Conservation (phyloP, 345 rosid species). For the Eucalyptus melliodora region DNA sequence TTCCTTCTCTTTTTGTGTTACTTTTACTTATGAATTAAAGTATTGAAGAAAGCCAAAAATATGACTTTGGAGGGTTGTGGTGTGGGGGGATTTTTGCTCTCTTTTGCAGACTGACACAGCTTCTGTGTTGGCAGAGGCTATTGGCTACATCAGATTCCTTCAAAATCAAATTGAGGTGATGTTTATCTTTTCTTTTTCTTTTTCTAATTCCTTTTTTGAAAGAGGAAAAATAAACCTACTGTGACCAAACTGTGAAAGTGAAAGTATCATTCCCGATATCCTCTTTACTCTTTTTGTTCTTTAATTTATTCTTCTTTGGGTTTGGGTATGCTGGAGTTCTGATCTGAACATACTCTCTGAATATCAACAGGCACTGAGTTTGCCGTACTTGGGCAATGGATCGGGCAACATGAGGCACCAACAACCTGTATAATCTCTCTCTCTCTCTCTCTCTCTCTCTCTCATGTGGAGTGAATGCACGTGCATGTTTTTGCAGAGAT, state of each 20-base stretch:
- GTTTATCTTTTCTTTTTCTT: neutral
- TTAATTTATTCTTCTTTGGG: neutral
- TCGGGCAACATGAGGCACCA: slow-evolving; percentile 39
- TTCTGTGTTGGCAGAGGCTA: slow-evolving; percentile 95
- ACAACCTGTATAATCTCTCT: neutral
- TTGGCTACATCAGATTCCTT: slow-evolving; percentile 99
- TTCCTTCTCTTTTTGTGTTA: neutral
- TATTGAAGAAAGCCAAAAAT: neutral
- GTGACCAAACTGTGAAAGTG: neutral
- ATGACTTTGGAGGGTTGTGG: slow-evolving; percentile 23
- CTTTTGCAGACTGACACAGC: slow-evolving; percentile 99
- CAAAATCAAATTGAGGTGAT: slow-evolving; percentile 96
- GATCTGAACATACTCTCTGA: neutral
- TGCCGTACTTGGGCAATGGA: slow-evolving; percentile 81
- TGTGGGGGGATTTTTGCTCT: slow-evolving; percentile 9
- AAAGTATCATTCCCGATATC: neutral
- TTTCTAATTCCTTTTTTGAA: neutral
- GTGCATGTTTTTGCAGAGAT: neutral
- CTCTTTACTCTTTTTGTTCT: neutral
- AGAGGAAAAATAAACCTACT: neutral
- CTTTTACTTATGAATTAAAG: neutral
- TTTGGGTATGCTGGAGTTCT: neutral
- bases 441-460: neutral
- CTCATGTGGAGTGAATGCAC: neutral
- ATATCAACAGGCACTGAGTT: slow-evolving; percentile 72